Evolutionary conservation across 2,329 filamentous ascomycete genomes (phyloP), one percentile per base, ranked within the genome.

Genomic region (Diplocarpon rosae): DNA sequence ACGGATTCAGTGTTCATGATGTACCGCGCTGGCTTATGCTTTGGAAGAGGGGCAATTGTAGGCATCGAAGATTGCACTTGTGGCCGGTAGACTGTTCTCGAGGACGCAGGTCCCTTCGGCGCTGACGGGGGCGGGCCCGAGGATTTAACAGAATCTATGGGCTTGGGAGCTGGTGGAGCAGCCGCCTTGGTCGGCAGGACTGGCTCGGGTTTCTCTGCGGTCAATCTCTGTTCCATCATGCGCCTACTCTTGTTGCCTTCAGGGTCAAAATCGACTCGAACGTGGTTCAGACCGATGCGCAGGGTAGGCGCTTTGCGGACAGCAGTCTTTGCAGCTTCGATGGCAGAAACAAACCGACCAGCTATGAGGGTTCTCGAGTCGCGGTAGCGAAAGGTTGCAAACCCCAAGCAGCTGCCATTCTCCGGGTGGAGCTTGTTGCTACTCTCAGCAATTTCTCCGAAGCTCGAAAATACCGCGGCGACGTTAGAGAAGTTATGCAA

Each of bases 341-440:
- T 78, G 5, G 87, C 92, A 39, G 80, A 74, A 32, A 86, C 67
- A 2, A 64, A 71, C 53, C 69, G 68, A 6, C 35, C 48, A 8
- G 53, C 55, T 30, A 54, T 58, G 5, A 41, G 35, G 13, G 39
- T 30, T 67, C 77, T 73, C 1, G 73, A 69, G 61, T 96, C 90
- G 58, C 83, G 80, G 64, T 93, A 98, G 47, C 83, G 80, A 60
- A 98, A 87, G 13, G 87, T 86, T 53, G 86, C 94, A 61, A 98
- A 89, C 11, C 92, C 92, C 11, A 98, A 74, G 60, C 93, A 94
- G 59, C 86, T 92, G 14, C 92, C 92, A 11, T 89, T 96, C 46
- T 89, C 83, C 8, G 92, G 92, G 63, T 98, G 88, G 58, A 93
- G 90, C 62, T 93, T 90, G 60, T 95, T 95, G 59, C 86, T 88